Conservation (phyloP, 179 eudicot species). For the Drosera spatulata region DNA sequence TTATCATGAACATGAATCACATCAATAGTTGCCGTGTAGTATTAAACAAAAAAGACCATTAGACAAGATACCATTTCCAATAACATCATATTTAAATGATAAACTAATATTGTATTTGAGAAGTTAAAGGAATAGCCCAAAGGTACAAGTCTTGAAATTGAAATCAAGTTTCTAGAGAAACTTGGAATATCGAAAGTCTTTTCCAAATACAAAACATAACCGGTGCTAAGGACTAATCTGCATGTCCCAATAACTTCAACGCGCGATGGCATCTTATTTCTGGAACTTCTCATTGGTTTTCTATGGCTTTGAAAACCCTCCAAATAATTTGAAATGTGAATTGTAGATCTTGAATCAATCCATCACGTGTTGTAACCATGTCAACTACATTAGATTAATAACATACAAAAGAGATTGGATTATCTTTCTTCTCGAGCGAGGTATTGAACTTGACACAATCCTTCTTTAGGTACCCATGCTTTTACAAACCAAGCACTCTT, state of each 20-base stretch:
- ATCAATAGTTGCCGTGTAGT: constrained; percentile 7
- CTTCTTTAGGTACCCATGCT: constrained; percentile 1
- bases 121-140: too few relatives aligned
- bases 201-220: too few relatives aligned
- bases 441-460: too few relatives aligned
- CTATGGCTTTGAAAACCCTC: constrained; percentile 9
- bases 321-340: constrained; percentile 6
- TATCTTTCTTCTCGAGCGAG: too few relatives aligned
- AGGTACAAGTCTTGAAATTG: too few relatives aligned
- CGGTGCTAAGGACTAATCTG: too few relatives aligned
- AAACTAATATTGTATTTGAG: too few relatives aligned
- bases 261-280: constrained; percentile 13
- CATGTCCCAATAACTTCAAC: constrained; percentile 14
- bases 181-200: too few relatives aligned
- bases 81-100: too few relatives aligned
- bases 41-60: constrained; percentile 9
- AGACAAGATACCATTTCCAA: constrained; percentile 12
- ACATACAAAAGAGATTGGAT: too few relatives aligned
- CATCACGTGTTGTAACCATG: constrained; percentile 4
- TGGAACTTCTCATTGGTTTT: constrained; percentile 3
- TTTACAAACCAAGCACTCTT: too few relatives aligned
- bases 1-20: constrained; percentile 4
- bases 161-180: too few relatives aligned
- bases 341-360: constrained; percentile 12
- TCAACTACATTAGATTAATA: constrained; percentile 7